phyloP scores from a whole-genome alignment of 2,329 filamentous ascomycete species.

The Colletotrichum musae region DNA sequence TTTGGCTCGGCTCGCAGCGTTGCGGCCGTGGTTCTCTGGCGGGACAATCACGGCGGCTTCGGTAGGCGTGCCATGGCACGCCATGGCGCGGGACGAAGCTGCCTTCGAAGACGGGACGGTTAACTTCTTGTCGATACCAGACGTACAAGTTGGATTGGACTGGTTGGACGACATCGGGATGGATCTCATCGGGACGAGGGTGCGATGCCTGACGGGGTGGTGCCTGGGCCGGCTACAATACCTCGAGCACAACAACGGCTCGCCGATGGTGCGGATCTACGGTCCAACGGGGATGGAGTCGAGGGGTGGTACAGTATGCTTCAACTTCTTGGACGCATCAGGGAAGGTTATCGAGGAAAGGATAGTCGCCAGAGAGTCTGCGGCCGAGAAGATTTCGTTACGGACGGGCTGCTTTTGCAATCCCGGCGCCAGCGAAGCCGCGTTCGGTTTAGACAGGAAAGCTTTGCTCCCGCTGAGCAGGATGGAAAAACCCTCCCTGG shows the following conservation, averaged over 20 bases:
- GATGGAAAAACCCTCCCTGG: conserved; percentile 37
- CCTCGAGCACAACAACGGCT: conserved; percentile 52
- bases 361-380: conserved; percentile 52
- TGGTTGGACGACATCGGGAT: conserved; percentile 51
- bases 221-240: conserved; percentile 49
- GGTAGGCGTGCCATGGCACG: conserved; percentile 51
- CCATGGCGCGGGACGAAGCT: conserved; percentile 46
- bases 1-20: conserved; percentile 46
- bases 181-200: conserved; percentile 47
- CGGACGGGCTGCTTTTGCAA: conserved; percentile 61
- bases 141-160: conserved; percentile 54
- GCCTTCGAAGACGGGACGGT: conserved; percentile 59
- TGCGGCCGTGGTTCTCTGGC: conserved; percentile 57
- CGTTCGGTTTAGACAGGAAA: conserved; percentile 47
- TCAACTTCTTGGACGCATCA: conserved; percentile 53
- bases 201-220: conserved; percentile 55
- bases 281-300: conserved; percentile 49
- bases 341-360: conserved; percentile 55
- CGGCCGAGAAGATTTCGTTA: conserved; percentile 53
- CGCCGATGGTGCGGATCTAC: conserved; percentile 52
- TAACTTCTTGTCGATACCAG: conserved; percentile 57
- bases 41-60: conserved; percentile 54
- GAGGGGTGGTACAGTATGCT: conserved; percentile 55
- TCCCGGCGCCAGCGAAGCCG: conserved; percentile 55
- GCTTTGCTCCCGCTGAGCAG: conserved; percentile 38